Evolutionary conservation across 495 filamentous ascomycete species (phyloP).

Genomic region (Glutinoglossum americanum): DNA sequence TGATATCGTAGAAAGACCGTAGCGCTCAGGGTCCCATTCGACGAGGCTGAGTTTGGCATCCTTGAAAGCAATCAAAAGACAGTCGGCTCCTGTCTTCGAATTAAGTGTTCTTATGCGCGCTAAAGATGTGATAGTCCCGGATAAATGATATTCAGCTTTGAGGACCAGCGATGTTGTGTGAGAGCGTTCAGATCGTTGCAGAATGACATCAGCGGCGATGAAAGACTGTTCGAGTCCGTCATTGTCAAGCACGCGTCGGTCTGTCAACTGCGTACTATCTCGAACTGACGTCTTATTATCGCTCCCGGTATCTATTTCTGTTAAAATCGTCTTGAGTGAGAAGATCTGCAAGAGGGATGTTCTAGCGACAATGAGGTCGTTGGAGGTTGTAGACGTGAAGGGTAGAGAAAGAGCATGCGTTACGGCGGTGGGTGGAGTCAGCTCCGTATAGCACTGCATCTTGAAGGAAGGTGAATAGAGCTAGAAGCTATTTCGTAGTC

Average conservation of each 20-base stretch:
- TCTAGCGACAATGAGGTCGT: slow-evolving; percentile 73
- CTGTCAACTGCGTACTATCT: slow-evolving; percentile 6
- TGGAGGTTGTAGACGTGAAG: slow-evolving; percentile 50
- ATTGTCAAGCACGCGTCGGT: slow-evolving; percentile 30
- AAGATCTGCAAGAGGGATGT: slow-evolving; percentile 87
- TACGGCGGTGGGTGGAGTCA: slow-evolving; percentile 80
- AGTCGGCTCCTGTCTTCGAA: slow-evolving; percentile 60
- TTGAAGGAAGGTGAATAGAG: neutral
- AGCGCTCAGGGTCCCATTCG: slow-evolving; percentile 73
- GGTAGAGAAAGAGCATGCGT: slow-evolving; percentile 65
- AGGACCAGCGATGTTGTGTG: slow-evolving; percentile 61
- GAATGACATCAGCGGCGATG: slow-evolving; percentile 29
- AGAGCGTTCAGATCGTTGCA: slow-evolving; percentile 31
- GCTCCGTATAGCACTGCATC: slow-evolving; percentile 76
- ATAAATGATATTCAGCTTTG: slow-evolving; percentile 57
- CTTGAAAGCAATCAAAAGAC: slow-evolving; percentile 61
- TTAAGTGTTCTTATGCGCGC: slow-evolving; percentile 47
- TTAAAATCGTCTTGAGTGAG: slow-evolving; percentile 20
- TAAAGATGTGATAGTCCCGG: slow-evolving; percentile 66
- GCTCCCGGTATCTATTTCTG: neutral
- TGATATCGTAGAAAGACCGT: slow-evolving; percentile 63
- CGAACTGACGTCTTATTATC: neutral
- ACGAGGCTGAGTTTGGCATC: slow-evolving; percentile 86
- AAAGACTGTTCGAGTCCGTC: slow-evolving; percentile 39
- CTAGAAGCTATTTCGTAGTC: neutral